A percentile compares a stretch with the other conserved stretches of the same genome.
Conservation (phyloP, 306 rosid genomes). For the Castanea crenata region DNA sequence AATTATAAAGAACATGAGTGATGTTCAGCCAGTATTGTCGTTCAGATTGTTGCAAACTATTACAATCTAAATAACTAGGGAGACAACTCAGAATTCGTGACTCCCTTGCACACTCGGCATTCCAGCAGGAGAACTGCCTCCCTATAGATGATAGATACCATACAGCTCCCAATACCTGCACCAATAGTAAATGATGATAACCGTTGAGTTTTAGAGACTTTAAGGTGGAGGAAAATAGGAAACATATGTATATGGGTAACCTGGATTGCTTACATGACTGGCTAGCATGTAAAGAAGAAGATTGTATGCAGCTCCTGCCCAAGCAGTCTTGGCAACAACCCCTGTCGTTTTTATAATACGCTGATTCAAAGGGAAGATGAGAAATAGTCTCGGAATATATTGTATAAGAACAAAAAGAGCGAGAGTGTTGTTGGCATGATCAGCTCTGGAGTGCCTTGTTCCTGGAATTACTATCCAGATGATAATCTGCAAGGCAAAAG, state of each 20-base stretch:
- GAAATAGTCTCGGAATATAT: constrained; percentile 78
- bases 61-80: constrained; percentile 60
- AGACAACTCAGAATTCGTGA: constrained; percentile 45
- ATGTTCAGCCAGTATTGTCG: constrained; percentile 62
- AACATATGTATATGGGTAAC: not conserved
- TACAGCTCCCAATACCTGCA: constrained; percentile 71
- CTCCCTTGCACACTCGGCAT: constrained; percentile 46
- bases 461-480: constrained; percentile 81
- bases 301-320: constrained; percentile 96
- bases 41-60: constrained; percentile 34
- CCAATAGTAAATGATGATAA: constrained; percentile 2
- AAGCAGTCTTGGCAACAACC: constrained; percentile 76
- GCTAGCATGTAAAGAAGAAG: constrained; percentile 85
- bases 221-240: not conserved
- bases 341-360: constrained; percentile 76
- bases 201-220: not conserved
- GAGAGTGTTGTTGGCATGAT: constrained; percentile 77
- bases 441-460: constrained; percentile 37
- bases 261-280: constrained; percentile 60
- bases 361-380: constrained; percentile 74
- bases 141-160: constrained; percentile 81
- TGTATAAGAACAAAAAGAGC: constrained; percentile 78
- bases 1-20: constrained; percentile 43
- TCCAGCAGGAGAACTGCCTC: constrained; percentile 79
- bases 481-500: constrained; percentile 53